Evolutionary conservation across 257 asterid species (phyloP).

Genomic region (Asclepias syriaca): DNA sequence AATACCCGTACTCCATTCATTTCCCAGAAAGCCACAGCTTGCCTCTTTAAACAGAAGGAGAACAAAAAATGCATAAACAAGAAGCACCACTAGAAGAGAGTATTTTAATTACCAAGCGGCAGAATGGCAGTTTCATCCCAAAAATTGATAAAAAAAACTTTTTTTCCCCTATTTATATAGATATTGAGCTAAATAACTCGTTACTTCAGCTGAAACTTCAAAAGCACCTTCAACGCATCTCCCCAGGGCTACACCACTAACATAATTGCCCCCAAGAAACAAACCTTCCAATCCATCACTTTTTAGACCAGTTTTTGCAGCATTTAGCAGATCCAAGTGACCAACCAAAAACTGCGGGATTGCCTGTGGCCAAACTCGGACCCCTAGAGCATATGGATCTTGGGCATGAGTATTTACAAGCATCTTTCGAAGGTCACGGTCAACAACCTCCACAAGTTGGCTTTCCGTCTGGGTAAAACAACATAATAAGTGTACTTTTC

Average conservation of each 20-base stretch:
- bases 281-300: conserved; percentile 58
- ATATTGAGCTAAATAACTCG: conserved; percentile 51
- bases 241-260: conserved; percentile 90
- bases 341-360: conserved; percentile 93
- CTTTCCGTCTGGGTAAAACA: conserved; percentile 56
- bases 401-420: conserved; percentile 58
- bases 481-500: conserved; percentile 4
- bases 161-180: conserved; percentile 24
- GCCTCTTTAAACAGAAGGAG: background rate
- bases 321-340: conserved; percentile 63
- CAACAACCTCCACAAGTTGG: conserved; percentile 86
- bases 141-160: background rate
- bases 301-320: conserved; percentile 57
- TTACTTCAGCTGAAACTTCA: conserved; percentile 71
- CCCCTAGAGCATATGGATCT: conserved; percentile 69
- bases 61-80: background rate
- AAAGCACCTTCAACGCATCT: conserved; percentile 93
- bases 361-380: conserved; percentile 87
- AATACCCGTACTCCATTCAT: too few species aligned
- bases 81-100: background rate
- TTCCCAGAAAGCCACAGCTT: too few species aligned
- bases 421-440: conserved; percentile 93
- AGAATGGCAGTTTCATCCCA: conserved; percentile 3
- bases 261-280: conserved; percentile 88
- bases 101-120: background rate